These are phyloP conservation scores for Cicer bijugum DNA, from an alignment of 306 rosid genomes.

Conservation along the genomic window DNA sequence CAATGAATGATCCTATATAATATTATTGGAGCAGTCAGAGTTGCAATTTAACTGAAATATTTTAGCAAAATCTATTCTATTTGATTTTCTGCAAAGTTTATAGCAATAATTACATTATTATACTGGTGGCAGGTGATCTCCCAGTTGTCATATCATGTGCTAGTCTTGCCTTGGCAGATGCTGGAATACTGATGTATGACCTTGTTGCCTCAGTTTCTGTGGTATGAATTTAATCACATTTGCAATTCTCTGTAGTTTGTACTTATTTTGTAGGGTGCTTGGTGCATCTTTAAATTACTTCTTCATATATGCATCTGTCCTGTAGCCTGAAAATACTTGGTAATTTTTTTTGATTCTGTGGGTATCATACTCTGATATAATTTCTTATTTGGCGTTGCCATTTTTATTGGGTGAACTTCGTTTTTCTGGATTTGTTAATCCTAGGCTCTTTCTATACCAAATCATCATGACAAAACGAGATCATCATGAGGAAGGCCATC, in stretches of 20 bases:
- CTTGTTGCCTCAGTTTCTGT: constrained; percentile 94
- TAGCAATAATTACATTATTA: constrained; percentile 34
- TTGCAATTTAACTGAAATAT: constrained; percentile 5
- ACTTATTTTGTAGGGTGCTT: constrained; percentile 23
- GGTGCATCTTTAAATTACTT: constrained; percentile 29
- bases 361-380: constrained; percentile 27
- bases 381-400: not conserved
- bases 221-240: constrained; percentile 60
- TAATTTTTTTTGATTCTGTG: not conserved
- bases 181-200: constrained; percentile 95
- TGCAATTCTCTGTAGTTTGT: constrained; percentile 26
- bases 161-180: constrained; percentile 97
- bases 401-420: constrained; percentile 3
- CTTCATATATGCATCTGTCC: constrained; percentile 15
- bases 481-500: constrained; percentile 4
- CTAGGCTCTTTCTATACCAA: constrained; percentile 15
- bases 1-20: constrained; percentile 5
- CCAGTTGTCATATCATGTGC: constrained; percentile 95
- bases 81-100: constrained; percentile 22
- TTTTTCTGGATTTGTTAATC: constrained; percentile 21
- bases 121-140: constrained; percentile 72
- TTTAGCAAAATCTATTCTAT: constrained; percentile 3
- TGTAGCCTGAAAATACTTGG: constrained; percentile 10
- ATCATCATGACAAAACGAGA: constrained; percentile 25
- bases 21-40: constrained; percentile 34